Evolutionary conservation across 345 rosid genomes (phyloP).

Genomic region (Bruguiera parviflora): DNA sequence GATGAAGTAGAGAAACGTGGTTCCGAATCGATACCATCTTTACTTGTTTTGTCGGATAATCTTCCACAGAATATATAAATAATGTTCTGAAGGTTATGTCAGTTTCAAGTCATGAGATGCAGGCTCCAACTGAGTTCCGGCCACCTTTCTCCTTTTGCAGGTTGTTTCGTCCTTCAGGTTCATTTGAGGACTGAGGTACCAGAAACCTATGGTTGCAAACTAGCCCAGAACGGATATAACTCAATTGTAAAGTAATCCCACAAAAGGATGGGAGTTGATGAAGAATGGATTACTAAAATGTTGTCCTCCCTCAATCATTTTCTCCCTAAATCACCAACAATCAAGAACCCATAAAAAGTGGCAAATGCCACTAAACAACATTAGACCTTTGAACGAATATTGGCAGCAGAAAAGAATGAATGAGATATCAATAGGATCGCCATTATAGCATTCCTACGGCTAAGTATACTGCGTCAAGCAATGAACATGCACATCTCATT

Average conservation of each 20-base stretch:
- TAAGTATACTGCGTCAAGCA: too few species aligned
- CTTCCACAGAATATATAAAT: neutral
- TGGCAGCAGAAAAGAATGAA: too few species aligned
- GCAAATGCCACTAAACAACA: too few species aligned
- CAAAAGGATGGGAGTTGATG: neutral
- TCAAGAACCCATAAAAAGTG: too few species aligned
- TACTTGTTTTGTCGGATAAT: neutral
- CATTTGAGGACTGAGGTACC: conserved; percentile 30
- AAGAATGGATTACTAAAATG: neutral
- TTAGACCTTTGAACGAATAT: too few species aligned
- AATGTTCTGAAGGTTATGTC: neutral
- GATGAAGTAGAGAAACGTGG: neutral
- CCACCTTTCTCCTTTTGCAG: conserved; percentile 36
- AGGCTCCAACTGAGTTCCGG: conserved; percentile 5
- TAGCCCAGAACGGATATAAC: neutral
- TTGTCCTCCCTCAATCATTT: neutral
- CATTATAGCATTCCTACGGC: too few species aligned
- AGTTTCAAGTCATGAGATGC: neutral
- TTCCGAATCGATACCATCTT: neutral
- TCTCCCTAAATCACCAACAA: neutral
- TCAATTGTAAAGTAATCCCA: neutral
- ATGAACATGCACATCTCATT: too few species aligned
- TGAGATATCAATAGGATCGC: too few species aligned
- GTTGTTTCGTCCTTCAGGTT: conserved; percentile 71
- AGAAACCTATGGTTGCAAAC: neutral